phyloP scores from a whole-genome alignment of 495 filamentous ascomycete species.

The Xylaria telfairii region DNA sequence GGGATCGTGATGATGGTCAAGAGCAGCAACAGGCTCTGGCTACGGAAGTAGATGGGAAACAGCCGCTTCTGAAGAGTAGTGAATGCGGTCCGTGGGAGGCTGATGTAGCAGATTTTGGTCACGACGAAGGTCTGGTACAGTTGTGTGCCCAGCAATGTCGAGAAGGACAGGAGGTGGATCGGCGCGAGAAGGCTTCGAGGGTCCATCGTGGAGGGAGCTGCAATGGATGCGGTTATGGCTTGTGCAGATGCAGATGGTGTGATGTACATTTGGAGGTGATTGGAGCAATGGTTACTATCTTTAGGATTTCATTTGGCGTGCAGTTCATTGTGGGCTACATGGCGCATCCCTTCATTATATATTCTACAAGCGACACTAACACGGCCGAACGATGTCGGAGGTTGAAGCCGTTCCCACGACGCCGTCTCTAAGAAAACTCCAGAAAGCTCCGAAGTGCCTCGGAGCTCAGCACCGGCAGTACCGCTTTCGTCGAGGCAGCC shows the following conservation, averaged over 20 bases:
- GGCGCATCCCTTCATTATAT: constrained; percentile 5
- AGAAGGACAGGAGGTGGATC: constrained; percentile 59
- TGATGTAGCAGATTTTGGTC: constrained; percentile 55
- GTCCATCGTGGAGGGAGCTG: constrained; percentile 4
- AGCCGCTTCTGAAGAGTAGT: constrained; percentile 57
- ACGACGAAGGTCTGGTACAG: constrained; percentile 61
- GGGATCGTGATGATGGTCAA: constrained; percentile 56
- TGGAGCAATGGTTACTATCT: neutral
- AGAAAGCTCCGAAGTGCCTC: constrained; percentile 12
- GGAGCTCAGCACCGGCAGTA: constrained; percentile 14
- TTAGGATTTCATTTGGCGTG: neutral
- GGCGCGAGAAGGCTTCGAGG: constrained; percentile 30
- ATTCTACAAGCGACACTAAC: neutral
- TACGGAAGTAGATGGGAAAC: constrained; percentile 61
- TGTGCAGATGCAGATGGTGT: constrained; percentile 9
- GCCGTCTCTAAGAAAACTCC: neutral
- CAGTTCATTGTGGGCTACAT: neutral
- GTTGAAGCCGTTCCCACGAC: neutral
- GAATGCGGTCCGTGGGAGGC: constrained; percentile 57
- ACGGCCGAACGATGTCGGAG: constrained; percentile 13
- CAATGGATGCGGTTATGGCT: neutral
- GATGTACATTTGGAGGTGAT: constrained; percentile 10
- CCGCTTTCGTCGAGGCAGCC: neutral
- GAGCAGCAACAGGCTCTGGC: constrained; percentile 50
- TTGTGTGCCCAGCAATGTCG: constrained; percentile 57